Percentiles rank a stretch among this genome's conserved stretches.
Conservation (phyloP, 352 stramenopile species). For the Phytophthora cajani region DNA sequence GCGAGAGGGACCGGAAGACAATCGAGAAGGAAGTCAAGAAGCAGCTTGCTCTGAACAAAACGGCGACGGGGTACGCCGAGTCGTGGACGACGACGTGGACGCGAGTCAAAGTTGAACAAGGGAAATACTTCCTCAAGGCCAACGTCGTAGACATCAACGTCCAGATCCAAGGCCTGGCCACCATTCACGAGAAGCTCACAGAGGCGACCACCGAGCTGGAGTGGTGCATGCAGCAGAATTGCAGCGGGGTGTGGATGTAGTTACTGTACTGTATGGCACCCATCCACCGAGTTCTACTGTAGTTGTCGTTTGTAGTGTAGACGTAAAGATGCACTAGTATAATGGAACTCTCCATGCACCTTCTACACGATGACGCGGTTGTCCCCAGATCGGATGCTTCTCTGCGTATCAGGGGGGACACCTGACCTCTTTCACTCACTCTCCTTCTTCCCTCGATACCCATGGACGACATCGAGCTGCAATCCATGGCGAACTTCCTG, state of each 20-base stretch:
- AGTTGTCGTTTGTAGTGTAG: background rate
- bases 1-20: background rate
- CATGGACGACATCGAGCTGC: background rate
- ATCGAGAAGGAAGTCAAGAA: background rate
- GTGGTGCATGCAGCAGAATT: background rate
- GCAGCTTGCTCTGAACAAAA: background rate
- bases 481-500: background rate
- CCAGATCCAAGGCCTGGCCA: background rate
- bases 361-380: conserved; percentile 1
- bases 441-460: background rate
- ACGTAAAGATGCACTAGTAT: background rate
- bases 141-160: background rate
- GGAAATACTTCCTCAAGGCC: background rate
- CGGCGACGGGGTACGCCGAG: background rate
- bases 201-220: background rate
- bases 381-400: background rate
- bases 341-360: conserved; percentile 1
- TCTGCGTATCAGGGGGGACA: background rate
- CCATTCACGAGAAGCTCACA: background rate
- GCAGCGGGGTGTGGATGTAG: background rate
- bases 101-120: background rate
- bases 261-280: background rate
- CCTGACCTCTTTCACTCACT: background rate
- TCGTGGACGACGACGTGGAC: background rate
- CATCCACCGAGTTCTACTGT: background rate